phyloP scores from a whole-genome alignment of 2,329 filamentous ascomycete species.

The Monilinia vaccinii-corymbosi region DNA sequence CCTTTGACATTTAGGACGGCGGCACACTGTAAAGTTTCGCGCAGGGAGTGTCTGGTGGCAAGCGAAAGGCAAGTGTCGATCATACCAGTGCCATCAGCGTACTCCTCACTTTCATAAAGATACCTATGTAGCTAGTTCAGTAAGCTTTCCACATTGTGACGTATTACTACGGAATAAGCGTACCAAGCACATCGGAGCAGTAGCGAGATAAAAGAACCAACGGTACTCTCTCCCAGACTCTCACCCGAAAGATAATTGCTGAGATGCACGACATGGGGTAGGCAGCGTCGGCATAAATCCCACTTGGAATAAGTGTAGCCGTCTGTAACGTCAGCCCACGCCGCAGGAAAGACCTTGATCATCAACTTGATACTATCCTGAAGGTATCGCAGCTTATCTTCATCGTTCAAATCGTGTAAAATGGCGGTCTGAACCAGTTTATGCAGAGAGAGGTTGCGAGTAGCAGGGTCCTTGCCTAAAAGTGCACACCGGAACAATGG shows the following conservation, averaged over 20 bases:
- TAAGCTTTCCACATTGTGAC: background rate
- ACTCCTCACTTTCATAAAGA: background rate
- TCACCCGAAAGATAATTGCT: background rate
- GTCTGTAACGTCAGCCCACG: background rate
- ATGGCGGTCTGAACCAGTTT: background rate
- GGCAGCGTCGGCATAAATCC: background rate
- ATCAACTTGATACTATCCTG: background rate
- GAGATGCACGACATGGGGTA: background rate
- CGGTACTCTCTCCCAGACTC: background rate
- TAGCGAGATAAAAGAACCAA: background rate
- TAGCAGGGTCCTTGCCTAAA: background rate
- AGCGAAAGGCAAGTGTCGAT: background rate
- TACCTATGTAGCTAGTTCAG: background rate
- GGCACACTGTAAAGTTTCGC: background rate
- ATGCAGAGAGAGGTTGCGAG: background rate
- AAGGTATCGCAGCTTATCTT: background rate
- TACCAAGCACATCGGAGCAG: background rate
- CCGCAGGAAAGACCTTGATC: background rate
- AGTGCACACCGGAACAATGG: background rate
- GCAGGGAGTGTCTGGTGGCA: background rate
- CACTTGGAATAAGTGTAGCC: background rate
- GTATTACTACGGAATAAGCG: background rate
- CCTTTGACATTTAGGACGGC: background rate
- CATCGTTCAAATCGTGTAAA: background rate
- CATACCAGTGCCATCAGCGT: background rate